A percentile compares a stretch with the other conserved stretches of the same genome.
Conservation (phyloP, 176 grass and related monocot species). For the Eleusine coracana region DNA sequence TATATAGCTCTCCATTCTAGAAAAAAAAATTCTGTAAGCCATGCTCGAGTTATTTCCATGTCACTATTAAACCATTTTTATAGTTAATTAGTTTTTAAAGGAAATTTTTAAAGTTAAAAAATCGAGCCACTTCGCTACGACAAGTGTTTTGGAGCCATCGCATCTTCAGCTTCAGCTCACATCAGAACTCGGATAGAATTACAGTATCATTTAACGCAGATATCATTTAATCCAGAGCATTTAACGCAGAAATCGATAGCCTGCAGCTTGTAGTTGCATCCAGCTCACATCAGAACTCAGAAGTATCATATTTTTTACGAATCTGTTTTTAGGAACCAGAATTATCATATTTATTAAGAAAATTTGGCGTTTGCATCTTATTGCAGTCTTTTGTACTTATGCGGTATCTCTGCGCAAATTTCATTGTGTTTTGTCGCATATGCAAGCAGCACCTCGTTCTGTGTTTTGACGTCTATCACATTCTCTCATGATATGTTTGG, state of each 20-base stretch:
- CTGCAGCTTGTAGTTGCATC: not conserved
- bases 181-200: no score
- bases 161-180: no score
- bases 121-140: no score
- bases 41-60: not conserved
- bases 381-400: not conserved
- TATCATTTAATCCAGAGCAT: not conserved
- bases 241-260: not conserved
- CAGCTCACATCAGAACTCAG: not conserved
- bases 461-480: constrained; percentile 7
- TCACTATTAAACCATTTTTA: not conserved
- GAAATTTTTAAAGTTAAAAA: not conserved
- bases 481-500: not conserved
- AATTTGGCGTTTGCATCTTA: not conserved
- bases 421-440: not conserved
- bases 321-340: no score
- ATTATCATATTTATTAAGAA: not conserved
- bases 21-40: no score
- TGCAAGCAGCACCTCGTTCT: not conserved
- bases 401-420: not conserved
- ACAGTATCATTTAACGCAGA: no score
- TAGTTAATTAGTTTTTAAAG: not conserved
- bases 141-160: not conserved
- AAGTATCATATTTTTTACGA: no score
- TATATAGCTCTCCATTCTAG: no score